A percentile compares a stretch with the other conserved stretches of the same genome.
These are phyloP conservation scores for Sicyos edulis DNA, from an alignment of 306 rosid genomes.

Conservation along the genomic window DNA sequence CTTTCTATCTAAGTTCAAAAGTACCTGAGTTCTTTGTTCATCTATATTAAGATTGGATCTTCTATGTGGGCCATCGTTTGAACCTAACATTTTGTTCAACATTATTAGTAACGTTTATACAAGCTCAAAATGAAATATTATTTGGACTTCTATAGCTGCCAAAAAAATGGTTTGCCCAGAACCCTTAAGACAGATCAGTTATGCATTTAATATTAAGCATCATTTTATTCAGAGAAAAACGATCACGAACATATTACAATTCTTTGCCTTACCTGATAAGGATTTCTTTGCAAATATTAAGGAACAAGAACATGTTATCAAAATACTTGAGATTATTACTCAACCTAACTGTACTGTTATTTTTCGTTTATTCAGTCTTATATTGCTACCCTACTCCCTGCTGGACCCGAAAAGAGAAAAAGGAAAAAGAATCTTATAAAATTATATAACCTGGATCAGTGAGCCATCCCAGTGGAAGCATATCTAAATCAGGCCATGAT, in stretches of 20 bases:
- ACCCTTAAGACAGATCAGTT: background rate
- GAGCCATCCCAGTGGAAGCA: constrained; percentile 97
- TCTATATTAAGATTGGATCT: constrained; percentile 35
- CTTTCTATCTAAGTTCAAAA: background rate
- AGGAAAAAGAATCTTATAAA: background rate
- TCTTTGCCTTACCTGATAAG: background rate
- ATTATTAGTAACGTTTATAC: background rate
- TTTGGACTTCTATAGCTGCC: background rate
- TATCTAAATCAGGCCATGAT: constrained; percentile 99
- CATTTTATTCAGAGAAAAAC: background rate
- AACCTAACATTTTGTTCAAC: constrained; percentile 39
- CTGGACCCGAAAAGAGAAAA: background rate
- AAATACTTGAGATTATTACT: background rate
- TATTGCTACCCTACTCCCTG: background rate
- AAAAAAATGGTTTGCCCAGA: background rate
- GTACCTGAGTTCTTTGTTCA: constrained; percentile 86
- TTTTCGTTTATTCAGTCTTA: background rate
- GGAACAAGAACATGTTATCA: background rate
- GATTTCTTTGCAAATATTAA: background rate
- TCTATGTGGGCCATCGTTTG: constrained; percentile 85
- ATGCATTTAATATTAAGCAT: background rate
- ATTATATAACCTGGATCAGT: constrained; percentile 57
- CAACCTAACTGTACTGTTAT: background rate
- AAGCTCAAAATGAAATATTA: background rate
- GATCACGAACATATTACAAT: background rate